These are phyloP conservation scores for Hirsutella thompsonii DNA, from an alignment of 2,329 filamentous ascomycete genomes.

Conservation along the genomic window DNA sequence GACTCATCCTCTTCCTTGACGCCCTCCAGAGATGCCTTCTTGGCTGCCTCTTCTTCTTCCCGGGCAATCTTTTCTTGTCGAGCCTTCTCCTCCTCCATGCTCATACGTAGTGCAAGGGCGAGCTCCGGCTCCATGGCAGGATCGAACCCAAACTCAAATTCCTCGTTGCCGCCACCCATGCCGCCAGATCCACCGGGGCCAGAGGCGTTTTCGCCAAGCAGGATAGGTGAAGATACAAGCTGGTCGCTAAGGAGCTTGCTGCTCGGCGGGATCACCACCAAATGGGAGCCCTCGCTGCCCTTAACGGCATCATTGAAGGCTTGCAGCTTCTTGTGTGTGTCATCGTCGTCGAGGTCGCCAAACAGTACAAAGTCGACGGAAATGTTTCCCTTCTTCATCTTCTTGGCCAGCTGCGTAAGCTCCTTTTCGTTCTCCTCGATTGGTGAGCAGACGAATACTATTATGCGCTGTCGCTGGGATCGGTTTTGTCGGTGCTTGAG, in stretches of 20 bases:
- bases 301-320: conserved; percentile 92
- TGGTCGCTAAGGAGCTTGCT: conserved; percentile 87
- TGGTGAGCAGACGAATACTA: conserved; percentile 91
- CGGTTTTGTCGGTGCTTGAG: conserved; percentile 98
- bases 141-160: conserved; percentile 68
- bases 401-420: conserved; percentile 80
- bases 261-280: conserved; percentile 82
- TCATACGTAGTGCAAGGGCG: conserved; percentile 89
- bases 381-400: conserved; percentile 97
- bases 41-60: conserved; percentile 58
- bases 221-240: conserved; percentile 77
- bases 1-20: conserved; percentile 71
- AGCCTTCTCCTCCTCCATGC: conserved; percentile 95
- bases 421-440: conserved; percentile 83
- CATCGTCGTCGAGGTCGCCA: conserved; percentile 83
- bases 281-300: conserved; percentile 77
- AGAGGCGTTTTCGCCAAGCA: conserved; percentile 65
- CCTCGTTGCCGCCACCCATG: conserved; percentile 50
- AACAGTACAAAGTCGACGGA: conserved; percentile 92
- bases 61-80: conserved; percentile 76
- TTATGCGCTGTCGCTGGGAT: conserved; percentile 88
- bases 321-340: conserved; percentile 79
- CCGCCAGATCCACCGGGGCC: conserved; percentile 42
- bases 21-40: conserved; percentile 64
- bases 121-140: conserved; percentile 86